These are phyloP conservation scores for Conidiobolus incongruus DNA, from an alignment of 371 early-diverging fungal genomes.

Conservation along the genomic window DNA sequence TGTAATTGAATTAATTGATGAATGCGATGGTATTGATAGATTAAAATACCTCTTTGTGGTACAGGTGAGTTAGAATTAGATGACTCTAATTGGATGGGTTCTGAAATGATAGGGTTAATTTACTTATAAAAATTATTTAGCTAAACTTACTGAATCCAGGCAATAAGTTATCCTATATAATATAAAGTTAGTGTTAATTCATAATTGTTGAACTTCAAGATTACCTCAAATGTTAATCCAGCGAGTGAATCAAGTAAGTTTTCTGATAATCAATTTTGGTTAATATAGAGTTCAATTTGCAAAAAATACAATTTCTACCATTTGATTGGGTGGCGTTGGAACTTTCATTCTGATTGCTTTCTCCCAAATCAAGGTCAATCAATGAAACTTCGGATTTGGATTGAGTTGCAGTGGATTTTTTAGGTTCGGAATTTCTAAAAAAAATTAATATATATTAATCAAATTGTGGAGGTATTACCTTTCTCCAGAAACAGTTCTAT, in stretches of 20 bases:
- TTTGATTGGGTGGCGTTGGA: neutral
- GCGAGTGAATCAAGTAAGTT: neutral
- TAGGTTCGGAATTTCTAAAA: neutral
- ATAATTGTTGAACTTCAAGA: neutral
- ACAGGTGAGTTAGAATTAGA: neutral
- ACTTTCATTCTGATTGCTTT: neutral
- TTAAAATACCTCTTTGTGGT: neutral
- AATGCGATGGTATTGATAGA: neutral
- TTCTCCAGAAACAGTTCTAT: neutral
- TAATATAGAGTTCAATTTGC: too few relatives aligned
- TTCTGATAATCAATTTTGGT: too few relatives aligned
- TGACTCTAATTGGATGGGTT: constrained; percentile 1
- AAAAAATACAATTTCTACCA: too few relatives aligned
- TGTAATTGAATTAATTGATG: neutral
- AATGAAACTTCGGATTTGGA: neutral
- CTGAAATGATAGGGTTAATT: neutral
- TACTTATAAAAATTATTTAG: too few relatives aligned
- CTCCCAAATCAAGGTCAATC: constrained; percentile 2
- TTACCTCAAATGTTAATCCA: neutral
- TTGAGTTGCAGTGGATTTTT: neutral
- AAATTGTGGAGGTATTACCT: neutral
- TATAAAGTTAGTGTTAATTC: neutral
- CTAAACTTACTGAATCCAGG: neutral
- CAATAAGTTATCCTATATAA: neutral
- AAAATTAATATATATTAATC: too few relatives aligned